phyloP scores from a whole-genome alignment of 495 filamentous ascomycete genomes.

The Xylaria intraflava region DNA sequence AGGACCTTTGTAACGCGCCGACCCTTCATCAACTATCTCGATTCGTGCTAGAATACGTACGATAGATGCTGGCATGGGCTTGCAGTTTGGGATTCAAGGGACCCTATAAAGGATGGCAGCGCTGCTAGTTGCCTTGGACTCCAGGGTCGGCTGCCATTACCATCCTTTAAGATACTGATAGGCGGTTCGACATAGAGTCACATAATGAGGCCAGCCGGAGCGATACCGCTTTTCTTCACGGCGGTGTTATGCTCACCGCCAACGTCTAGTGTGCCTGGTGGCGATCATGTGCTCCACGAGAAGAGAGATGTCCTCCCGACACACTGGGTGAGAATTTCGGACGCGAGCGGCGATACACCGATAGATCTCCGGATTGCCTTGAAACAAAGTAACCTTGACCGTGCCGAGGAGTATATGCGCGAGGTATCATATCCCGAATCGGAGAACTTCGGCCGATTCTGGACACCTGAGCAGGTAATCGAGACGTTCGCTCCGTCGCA shows the following conservation, averaged over 20 bases:
- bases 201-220: background rate
- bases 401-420: slow-evolving; percentile 22
- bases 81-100: too few relatives aligned
- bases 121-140: too few relatives aligned
- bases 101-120: too few relatives aligned
- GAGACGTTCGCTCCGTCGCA: slow-evolving; percentile 8
- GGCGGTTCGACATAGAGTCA: background rate
- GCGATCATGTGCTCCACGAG: slow-evolving; percentile 17
- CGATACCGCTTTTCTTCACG: background rate
- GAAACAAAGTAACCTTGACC: slow-evolving; percentile 28
- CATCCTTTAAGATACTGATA: too few relatives aligned
- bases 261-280: background rate
- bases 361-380: slow-evolving; percentile 24
- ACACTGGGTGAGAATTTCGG: slow-evolving; percentile 5
- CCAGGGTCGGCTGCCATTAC: too few relatives aligned
- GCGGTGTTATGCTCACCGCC: background rate
- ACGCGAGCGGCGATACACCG: slow-evolving; percentile 8
- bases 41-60: too few relatives aligned
- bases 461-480: slow-evolving; percentile 15
- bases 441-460: slow-evolving; percentile 21
- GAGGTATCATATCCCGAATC: slow-evolving; percentile 26
- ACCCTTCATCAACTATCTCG: too few relatives aligned
- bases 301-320: slow-evolving; percentile 8
- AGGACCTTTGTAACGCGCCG: too few relatives aligned
- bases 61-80: too few relatives aligned